Base-by-base conservation (phyloP, 306 rosid species). In the Oemleria cerasiformis region DNA sequence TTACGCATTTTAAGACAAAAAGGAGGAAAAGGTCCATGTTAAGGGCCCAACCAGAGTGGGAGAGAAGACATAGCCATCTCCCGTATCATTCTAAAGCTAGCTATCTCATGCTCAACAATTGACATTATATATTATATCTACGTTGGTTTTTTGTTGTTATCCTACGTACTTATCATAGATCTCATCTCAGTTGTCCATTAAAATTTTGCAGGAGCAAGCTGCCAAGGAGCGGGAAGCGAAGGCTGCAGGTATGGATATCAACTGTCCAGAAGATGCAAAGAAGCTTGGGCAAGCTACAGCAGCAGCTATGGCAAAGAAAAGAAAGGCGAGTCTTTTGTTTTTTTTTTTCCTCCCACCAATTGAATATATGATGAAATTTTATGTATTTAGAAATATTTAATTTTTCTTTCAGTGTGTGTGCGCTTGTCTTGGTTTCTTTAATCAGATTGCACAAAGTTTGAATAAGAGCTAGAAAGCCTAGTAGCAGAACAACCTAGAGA, bases 191-290 rank as follows among this genome's bases (percentile, higher is more conserved):
- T 30, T 4, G 53, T 54, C 20, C 50, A 39, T 8, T 68, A 50
- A 38, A 68, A 9, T 43, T 68, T 53, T 38, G 23, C 63, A 68
- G 73, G 73, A 68, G 63, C 73, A 68, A 68, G 73, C 73, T n/a
- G 73, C 61, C 19, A 58, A 68, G 73, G 73, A 68, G 50, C 47
- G 39, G 40, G 63, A 58, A 68, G 62, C 61, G 12, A 38, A 68
- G 39, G 73, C 73, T 68, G 63, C 73, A 10, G 61, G 61, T 53
- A 53, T 38, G 72, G 60, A 56, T 34, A n/a, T 50, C 3, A 30
- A 68, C 42, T 51, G 36, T 53, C 49, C 63, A 53, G 73, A 53
- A 53, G 57, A 43, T 68, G 63, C 63, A 58, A 58, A 58, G 40
- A 34, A 58, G 19, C 60, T 55, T 55, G 60, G n/a, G 34, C 44